Conservation (phyloP, 2,329 filamentous ascomycete species). For the Akanthomyces lecanii region DNA sequence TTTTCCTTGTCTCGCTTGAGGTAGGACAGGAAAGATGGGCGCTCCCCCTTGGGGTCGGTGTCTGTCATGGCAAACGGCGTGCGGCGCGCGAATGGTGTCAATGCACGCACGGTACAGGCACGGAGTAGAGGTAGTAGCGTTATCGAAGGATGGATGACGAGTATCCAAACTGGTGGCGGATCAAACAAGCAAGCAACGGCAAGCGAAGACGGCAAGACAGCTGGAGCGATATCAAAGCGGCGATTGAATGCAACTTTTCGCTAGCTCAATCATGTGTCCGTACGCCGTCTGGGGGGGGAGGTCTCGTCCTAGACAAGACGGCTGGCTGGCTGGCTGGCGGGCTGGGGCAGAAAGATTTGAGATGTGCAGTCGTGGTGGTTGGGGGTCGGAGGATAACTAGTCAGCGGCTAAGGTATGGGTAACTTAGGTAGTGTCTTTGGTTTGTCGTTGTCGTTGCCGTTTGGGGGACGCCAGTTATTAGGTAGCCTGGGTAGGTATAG, state of each 20-base stretch:
- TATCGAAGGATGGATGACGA: too few species aligned
- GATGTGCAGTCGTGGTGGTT: not conserved
- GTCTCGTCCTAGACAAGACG: too few species aligned
- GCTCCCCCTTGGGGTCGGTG: not conserved
- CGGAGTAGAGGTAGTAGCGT: too few species aligned
- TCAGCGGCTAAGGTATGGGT: not conserved
- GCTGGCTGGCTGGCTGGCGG: not conserved
- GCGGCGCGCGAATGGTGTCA: too few species aligned
- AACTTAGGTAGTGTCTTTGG: not conserved
- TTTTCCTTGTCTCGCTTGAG: constrained; percentile 16
- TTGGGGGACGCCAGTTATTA: not conserved
- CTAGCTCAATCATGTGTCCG: not conserved
- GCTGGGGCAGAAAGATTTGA: constrained; percentile 1
- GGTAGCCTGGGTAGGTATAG: not conserved
- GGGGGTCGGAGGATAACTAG: not conserved
- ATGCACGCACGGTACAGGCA: too few species aligned
- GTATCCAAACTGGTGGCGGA: too few species aligned
- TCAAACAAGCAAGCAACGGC: too few species aligned
- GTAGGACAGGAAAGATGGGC: constrained; percentile 15
- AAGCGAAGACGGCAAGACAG: too few species aligned
- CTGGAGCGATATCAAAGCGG: too few species aligned
- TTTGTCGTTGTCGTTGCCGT: too few species aligned
- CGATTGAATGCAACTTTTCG: not conserved
- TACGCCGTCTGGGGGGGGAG: not conserved
- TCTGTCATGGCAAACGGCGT: not conserved